Percentiles rank a stretch among this genome's conserved stretches.
Conservation (phyloP, 768 basidiomycete species). For the Calocybe cyanea region DNA sequence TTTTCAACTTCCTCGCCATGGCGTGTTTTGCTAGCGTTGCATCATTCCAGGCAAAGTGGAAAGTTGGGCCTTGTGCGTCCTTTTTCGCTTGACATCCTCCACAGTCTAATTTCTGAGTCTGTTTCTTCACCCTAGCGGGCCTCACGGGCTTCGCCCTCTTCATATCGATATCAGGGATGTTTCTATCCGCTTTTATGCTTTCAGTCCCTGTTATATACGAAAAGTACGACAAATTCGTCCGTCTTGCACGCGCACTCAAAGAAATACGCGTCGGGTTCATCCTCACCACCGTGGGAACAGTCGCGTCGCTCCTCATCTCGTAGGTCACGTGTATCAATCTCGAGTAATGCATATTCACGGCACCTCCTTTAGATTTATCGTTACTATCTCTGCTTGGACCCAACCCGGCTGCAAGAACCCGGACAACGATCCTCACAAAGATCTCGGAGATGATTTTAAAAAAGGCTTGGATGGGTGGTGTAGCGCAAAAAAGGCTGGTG, state of each 20-base stretch:
- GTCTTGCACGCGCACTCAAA: slow-evolving; percentile 75
- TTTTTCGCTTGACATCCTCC: slow-evolving; percentile 2
- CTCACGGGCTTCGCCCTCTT: slow-evolving; percentile 85
- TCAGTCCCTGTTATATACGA: slow-evolving; percentile 77
- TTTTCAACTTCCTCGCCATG: slow-evolving; percentile 93
- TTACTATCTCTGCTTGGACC: slow-evolving; percentile 84
- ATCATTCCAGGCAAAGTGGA: slow-evolving; percentile 80
- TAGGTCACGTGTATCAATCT: slow-evolving; percentile 39
- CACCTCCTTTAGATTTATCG: slow-evolving; percentile 50
- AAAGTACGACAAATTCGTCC: slow-evolving; percentile 78
- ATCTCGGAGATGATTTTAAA: slow-evolving; percentile 61
- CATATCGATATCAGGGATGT: slow-evolving; percentile 65
- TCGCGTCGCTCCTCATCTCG: slow-evolving; percentile 72
- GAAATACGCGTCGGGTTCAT: slow-evolving; percentile 85
- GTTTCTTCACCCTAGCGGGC: slow-evolving; percentile 53
- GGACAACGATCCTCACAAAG: slow-evolving; percentile 72
- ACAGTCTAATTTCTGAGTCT: neutral
- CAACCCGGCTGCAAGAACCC: slow-evolving; percentile 86
- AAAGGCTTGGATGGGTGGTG: slow-evolving; percentile 79
- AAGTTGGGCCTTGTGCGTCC: slow-evolving; percentile 80
- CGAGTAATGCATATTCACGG: slow-evolving; percentile 5
- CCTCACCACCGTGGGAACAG: slow-evolving; percentile 66
- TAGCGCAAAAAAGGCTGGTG: slow-evolving; percentile 86
- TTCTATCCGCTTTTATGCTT: slow-evolving; percentile 71
- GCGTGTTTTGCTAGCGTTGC: slow-evolving; percentile 90